phyloP scores from a whole-genome alignment of 2,329 filamentous ascomycete genomes.

The Niveomyces coronatus region DNA sequence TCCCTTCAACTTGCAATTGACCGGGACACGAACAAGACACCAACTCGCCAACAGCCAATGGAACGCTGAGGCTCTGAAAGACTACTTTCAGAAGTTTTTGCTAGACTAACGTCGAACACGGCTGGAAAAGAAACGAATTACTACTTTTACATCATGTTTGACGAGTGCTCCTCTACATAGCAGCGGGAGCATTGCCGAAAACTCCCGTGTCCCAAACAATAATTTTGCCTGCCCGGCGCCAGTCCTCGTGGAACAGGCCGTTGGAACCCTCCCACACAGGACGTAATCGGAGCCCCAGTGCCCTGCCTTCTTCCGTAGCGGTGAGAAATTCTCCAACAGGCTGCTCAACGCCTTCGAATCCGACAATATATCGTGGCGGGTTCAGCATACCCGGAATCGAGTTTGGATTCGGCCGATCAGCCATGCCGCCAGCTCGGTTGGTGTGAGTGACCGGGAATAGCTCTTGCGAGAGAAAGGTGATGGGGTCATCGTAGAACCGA shows the following conservation, averaged over 20 bases:
- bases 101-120: no score
- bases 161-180: neutral
- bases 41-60: no score
- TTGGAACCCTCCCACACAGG: conserved; percentile 49
- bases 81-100: no score
- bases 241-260: conserved; percentile 53
- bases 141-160: no score
- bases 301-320: conserved; percentile 24
- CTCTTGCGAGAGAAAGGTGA: conserved; percentile 44
- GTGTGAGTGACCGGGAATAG: conserved; percentile 29
- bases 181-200: conserved; percentile 9
- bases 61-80: no score
- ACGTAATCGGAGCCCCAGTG: conserved; percentile 30
- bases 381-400: conserved; percentile 11
- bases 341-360: conserved; percentile 47
- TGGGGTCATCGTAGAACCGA: conserved; percentile 65
- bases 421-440: neutral
- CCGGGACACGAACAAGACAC: no score
- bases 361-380: conserved; percentile 48
- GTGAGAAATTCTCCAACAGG: conserved; percentile 35
- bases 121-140: no score
- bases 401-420: conserved; percentile 1
- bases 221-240: conserved; percentile 43
- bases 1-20: no score
- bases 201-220: conserved; percentile 48